These are phyloP conservation scores for Verticillium nubilum DNA, from an alignment of 2,329 filamentous ascomycete genomes.

Conservation along the genomic window DNA sequence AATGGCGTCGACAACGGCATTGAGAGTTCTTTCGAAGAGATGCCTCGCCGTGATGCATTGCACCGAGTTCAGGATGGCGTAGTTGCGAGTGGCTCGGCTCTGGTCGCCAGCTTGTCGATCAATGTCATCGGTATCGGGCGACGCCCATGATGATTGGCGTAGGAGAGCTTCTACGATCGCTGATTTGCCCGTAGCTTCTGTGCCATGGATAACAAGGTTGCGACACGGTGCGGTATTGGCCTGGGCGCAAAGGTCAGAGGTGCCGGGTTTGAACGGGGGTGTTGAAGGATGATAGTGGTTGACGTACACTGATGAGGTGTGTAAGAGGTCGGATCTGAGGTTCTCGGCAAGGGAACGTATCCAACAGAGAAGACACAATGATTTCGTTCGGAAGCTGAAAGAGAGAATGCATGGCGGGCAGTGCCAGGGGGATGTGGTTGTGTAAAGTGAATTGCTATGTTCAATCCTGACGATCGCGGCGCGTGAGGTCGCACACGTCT, in stretches of 20 bases:
- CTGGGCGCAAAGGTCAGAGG: slow-evolving; percentile 30
- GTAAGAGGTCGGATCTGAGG: slow-evolving; percentile 53
- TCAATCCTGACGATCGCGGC: too few species aligned
- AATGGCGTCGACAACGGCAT: slow-evolving; percentile 50
- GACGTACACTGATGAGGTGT: slow-evolving; percentile 45
- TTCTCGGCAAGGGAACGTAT: slow-evolving; percentile 51
- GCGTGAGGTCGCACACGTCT: neutral
- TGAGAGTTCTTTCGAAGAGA: slow-evolving; percentile 66
- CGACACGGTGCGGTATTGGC: slow-evolving; percentile 62
- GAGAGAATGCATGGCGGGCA: slow-evolving; percentile 26
- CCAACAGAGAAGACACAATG: slow-evolving; percentile 36
- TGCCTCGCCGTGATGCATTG: slow-evolving; percentile 78
- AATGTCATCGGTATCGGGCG: slow-evolving; percentile 41
- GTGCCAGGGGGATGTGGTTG: neutral
- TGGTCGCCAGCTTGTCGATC: slow-evolving; percentile 30
- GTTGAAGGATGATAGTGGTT: neutral
- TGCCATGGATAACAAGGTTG: slow-evolving; percentile 75
- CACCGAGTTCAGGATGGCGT: slow-evolving; percentile 60
- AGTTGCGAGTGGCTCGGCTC: slow-evolving; percentile 34
- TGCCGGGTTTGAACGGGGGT: neutral
- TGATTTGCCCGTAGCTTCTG: slow-evolving; percentile 82
- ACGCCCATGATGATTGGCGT: slow-evolving; percentile 32
- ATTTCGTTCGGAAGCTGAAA: slow-evolving; percentile 50
- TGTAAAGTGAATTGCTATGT: too few species aligned
- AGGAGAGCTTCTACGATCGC: slow-evolving; percentile 62